Evolutionary conservation across 83 land plant species (phyloP).

Genomic region (Picea abies): DNA sequence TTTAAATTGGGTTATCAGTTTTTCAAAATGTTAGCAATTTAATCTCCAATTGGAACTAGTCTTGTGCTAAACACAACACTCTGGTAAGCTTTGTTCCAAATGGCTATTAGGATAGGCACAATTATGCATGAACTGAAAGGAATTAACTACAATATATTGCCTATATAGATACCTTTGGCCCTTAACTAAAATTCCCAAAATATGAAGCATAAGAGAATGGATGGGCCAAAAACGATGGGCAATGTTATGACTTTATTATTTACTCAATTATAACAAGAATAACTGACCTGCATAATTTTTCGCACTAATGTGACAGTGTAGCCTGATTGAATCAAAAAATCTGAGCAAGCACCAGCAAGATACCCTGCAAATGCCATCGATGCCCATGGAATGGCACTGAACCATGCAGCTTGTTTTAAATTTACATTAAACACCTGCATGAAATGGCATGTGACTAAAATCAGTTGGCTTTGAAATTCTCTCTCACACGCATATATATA

Average conservation of each 20-base stretch:
- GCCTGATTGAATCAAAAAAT: constrained; percentile 68
- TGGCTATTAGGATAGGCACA: too few relatives aligned
- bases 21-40: too few relatives aligned
- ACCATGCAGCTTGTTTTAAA: constrained; percentile 97
- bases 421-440: constrained; percentile 87
- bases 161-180: too few relatives aligned
- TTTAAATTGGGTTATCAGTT: too few relatives aligned
- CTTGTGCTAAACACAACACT: too few relatives aligned
- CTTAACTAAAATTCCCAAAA: neutral
- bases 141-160: too few relatives aligned
- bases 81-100: too few relatives aligned
- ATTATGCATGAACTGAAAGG: too few relatives aligned
- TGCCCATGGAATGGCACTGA: constrained; percentile 97
- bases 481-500: neutral
- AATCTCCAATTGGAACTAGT: too few relatives aligned
- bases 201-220: neutral
- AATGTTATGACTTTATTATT: neutral
- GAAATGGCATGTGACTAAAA: neutral
- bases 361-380: constrained; percentile 93
- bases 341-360: constrained; percentile 80
- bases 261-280: neutral
- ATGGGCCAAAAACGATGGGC: neutral
- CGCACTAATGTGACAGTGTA: constrained; percentile 64
- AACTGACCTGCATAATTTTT: constrained; percentile 89
- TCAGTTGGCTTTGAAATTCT: neutral